A percentile compares a stretch with the other conserved stretches of the same genome.
These are phyloP conservation scores for Hirsutella rhossiliensis DNA, from an alignment of 2,329 filamentous ascomycete species.

Conservation along the genomic window DNA sequence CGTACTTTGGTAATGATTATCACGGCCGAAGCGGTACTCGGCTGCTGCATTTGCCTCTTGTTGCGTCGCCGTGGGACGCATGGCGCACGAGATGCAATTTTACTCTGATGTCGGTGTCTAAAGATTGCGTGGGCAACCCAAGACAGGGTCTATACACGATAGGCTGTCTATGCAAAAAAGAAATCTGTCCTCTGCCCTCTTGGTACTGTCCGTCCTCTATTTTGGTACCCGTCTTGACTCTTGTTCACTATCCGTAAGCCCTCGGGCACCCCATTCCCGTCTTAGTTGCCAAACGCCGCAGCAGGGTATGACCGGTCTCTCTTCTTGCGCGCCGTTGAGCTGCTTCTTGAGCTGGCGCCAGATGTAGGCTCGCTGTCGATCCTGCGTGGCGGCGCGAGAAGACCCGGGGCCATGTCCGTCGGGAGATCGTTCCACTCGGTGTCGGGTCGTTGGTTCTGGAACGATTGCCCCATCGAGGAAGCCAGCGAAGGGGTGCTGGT, in stretches of 20 bases:
- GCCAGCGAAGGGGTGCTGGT: conserved; percentile 11
- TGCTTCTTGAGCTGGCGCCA: conserved; percentile 42
- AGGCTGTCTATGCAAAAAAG: too few species aligned
- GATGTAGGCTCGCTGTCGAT: conserved; percentile 21
- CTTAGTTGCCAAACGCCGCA: conserved; percentile 39
- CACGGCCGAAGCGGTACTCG: neutral
- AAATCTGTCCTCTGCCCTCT: too few species aligned
- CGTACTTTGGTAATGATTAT: conserved; percentile 1
- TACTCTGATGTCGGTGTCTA: too few species aligned
- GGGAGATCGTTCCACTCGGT: conserved; percentile 57
- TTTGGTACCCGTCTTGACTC: too few species aligned
- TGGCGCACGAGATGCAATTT: too few species aligned
- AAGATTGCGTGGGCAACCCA: too few species aligned
- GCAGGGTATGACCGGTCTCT: conserved; percentile 49
- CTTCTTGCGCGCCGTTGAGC: conserved; percentile 41
- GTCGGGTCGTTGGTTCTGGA: conserved; percentile 45
- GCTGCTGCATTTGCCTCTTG: neutral
- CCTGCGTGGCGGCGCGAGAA: conserved; percentile 16
- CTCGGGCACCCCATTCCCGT: too few species aligned
- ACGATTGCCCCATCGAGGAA: conserved; percentile 29
- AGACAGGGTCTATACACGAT: too few species aligned
- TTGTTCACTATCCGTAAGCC: too few species aligned
- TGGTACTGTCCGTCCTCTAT: too few species aligned
- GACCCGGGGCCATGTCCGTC: conserved; percentile 38
- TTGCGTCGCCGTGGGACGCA: too few species aligned